phyloP scores from a whole-genome alignment of 352 stramenopile genomes.

The Globisporangium ultimum region DNA sequence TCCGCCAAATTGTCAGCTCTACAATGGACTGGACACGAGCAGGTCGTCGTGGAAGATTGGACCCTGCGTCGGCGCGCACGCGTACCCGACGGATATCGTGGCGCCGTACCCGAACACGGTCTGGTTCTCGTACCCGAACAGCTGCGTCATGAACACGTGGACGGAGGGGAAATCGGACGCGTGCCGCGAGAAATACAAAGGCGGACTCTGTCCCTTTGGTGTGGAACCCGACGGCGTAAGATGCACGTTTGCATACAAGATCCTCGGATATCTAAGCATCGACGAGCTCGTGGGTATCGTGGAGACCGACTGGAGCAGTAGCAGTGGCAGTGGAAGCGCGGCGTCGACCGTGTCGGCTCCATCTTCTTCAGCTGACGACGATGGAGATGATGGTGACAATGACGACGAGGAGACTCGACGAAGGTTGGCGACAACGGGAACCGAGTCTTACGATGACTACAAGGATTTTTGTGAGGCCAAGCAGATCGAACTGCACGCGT shows the following conservation, averaged over 20 bases:
- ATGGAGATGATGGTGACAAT: neutral
- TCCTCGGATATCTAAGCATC: constrained; percentile 34
- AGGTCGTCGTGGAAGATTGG: constrained; percentile 33
- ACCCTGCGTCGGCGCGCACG: constrained; percentile 53
- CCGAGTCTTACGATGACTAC: constrained; percentile 31
- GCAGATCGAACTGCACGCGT: constrained; percentile 51
- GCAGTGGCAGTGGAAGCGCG: neutral
- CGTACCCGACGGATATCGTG: constrained; percentile 49
- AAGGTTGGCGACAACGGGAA: neutral
- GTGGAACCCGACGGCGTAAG: too few species aligned
- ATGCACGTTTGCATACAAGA: constrained; percentile 23
- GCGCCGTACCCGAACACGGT: constrained; percentile 62
- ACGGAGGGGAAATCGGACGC: constrained; percentile 32
- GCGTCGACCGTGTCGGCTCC: neutral
- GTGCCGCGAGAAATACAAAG: constrained; percentile 30
- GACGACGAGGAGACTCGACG: constrained; percentile 2
- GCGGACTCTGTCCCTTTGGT: constrained; percentile 56
- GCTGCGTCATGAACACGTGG: constrained; percentile 57
- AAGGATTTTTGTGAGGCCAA: constrained; percentile 42
- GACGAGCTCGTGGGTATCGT: constrained; percentile 75
- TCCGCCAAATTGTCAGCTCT: constrained; percentile 58
- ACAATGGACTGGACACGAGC: constrained; percentile 53
- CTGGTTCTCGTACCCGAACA: constrained; percentile 74
- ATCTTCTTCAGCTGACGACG: neutral
- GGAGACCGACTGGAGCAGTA: constrained; percentile 16